A percentile compares a stretch with the other conserved stretches of the same genome.
Evolutionary conservation across 768 basidiomycete genomes (phyloP).

Genomic region (Albatrellus ellisii): DNA sequence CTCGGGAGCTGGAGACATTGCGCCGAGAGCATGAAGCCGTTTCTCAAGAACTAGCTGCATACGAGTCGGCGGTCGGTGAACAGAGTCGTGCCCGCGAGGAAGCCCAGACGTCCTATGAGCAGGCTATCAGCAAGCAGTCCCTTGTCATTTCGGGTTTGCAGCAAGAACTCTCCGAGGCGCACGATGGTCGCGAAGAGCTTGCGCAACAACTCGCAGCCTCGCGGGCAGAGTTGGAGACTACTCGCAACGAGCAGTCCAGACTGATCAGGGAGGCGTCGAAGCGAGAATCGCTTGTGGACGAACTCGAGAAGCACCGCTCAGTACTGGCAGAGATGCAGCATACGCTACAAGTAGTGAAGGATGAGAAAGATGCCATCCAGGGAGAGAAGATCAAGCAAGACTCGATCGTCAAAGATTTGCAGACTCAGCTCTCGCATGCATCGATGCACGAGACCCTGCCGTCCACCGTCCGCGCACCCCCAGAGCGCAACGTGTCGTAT

Average conservation of each 20-base stretch:
- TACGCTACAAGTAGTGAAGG: slow-evolving; percentile 63
- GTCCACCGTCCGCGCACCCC: slow-evolving; percentile 36
- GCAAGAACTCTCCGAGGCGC: slow-evolving; percentile 29
- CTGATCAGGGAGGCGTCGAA: slow-evolving; percentile 63
- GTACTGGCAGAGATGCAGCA: slow-evolving; percentile 68
- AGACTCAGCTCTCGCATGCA: slow-evolving; percentile 46
- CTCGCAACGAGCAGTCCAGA: slow-evolving; percentile 44
- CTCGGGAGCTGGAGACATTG: slow-evolving; percentile 31
- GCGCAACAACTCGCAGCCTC: slow-evolving; percentile 30
- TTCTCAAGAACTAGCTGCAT: slow-evolving; percentile 40
- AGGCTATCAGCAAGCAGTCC: slow-evolving; percentile 37
- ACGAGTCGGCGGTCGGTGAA: slow-evolving; percentile 34
- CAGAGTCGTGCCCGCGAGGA: slow-evolving; percentile 22
- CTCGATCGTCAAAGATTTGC: slow-evolving; percentile 58
- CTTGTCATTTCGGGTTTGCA: slow-evolving; percentile 33
- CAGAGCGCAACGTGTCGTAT: slow-evolving; percentile 34
- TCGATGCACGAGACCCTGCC: slow-evolving; percentile 26
- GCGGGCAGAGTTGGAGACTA: slow-evolving; percentile 44
- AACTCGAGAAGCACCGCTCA: slow-evolving; percentile 68
- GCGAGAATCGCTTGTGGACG: slow-evolving; percentile 57
- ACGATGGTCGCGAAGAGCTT: slow-evolving; percentile 31
- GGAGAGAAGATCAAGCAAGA: slow-evolving; percentile 63
- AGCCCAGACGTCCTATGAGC: slow-evolving; percentile 22
- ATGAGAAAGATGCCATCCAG: slow-evolving; percentile 70
- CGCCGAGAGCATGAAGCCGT: slow-evolving; percentile 24